Evolutionary conservation across 2,329 filamentous ascomycete genomes (phyloP).

Genomic region (Neobulgaria alba): DNA sequence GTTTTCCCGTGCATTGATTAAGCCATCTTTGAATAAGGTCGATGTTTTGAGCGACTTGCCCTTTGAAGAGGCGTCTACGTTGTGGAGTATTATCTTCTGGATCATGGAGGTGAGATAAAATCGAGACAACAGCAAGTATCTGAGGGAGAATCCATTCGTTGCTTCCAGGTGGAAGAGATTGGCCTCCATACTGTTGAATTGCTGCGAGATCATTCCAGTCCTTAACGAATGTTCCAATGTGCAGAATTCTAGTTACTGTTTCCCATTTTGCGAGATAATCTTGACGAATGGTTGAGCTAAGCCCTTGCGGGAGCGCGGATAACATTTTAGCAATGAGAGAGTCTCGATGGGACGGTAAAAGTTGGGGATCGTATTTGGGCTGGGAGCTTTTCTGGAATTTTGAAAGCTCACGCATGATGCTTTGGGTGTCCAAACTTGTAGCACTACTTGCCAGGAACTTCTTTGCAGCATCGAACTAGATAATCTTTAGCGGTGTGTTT

Average conservation of each 20-base stretch:
- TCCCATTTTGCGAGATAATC: conserved; percentile 15
- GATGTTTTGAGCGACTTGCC: conserved; percentile 7
- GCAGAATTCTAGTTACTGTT: conserved; percentile 12
- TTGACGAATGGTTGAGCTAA: conserved; percentile 6
- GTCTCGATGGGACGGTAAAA: conserved; percentile 1
- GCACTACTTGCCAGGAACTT: conserved; percentile 10
- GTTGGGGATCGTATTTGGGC: conserved; percentile 1
- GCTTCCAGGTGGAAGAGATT: no score
- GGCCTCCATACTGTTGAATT: neutral
- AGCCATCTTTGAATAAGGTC: conserved; percentile 13
- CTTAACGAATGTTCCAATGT: conserved; percentile 14
- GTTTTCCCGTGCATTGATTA: conserved; percentile 11
- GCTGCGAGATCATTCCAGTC: conserved; percentile 7
- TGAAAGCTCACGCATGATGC: conserved; percentile 11
- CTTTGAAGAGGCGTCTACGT: conserved; percentile 6
- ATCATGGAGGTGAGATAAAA: conserved; percentile 13
- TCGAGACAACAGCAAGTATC: conserved; percentile 10
- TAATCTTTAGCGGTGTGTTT: conserved; percentile 1
- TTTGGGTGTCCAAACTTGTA: conserved; percentile 6
- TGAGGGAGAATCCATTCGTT: conserved; percentile 10
- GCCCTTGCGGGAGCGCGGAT: conserved; percentile 7
- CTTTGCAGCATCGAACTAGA: conserved; percentile 13
- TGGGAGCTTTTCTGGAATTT: conserved; percentile 9
- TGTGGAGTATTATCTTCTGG: conserved; percentile 1
- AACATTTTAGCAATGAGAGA: conserved; percentile 13